Evolutionary conservation across 2,329 filamentous ascomycete genomes (phyloP).

Genomic region (Talaromyces verruculosus): DNA sequence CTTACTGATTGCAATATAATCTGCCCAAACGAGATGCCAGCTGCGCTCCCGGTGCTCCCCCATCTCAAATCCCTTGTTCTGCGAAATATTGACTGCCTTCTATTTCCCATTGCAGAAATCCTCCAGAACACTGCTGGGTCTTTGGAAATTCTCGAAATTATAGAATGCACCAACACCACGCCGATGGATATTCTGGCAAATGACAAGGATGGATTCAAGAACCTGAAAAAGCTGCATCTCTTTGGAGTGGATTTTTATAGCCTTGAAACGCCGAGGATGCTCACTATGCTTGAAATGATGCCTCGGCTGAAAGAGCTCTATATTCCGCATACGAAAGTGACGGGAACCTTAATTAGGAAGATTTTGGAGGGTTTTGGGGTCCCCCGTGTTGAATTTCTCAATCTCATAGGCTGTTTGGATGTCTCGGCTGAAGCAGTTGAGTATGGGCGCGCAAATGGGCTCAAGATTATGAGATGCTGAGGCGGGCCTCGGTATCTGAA

Average conservation of each 20-base stretch:
- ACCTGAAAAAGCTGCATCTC: constrained; percentile 34
- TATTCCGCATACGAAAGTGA: constrained; percentile 37
- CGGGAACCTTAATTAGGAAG: constrained; percentile 36
- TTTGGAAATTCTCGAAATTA: constrained; percentile 14
- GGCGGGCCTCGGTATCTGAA: neutral
- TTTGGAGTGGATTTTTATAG: constrained; percentile 23
- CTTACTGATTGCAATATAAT: neutral
- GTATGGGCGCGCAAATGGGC: constrained; percentile 30
- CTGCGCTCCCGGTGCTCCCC: constrained; percentile 29
- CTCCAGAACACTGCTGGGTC: neutral
- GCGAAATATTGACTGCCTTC: constrained; percentile 20
- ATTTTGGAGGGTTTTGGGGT: constrained; percentile 23
- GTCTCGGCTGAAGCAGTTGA: constrained; percentile 37
- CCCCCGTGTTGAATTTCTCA: constrained; percentile 29
- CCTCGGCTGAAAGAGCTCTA: constrained; percentile 35
- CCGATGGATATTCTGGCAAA: neutral
- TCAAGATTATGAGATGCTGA: constrained; percentile 23
- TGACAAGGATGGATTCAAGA: neutral
- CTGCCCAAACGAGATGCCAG: neutral
- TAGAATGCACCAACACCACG: neutral
- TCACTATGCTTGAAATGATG: constrained; percentile 27
- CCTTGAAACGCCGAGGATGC: constrained; percentile 31
- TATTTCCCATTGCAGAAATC: neutral
- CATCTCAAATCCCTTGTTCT: constrained; percentile 27
- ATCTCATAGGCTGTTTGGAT: constrained; percentile 31